Base-by-base conservation (phyloP, 768 basidiomycete genomes). In the Pisolithus marmoratus region DNA sequence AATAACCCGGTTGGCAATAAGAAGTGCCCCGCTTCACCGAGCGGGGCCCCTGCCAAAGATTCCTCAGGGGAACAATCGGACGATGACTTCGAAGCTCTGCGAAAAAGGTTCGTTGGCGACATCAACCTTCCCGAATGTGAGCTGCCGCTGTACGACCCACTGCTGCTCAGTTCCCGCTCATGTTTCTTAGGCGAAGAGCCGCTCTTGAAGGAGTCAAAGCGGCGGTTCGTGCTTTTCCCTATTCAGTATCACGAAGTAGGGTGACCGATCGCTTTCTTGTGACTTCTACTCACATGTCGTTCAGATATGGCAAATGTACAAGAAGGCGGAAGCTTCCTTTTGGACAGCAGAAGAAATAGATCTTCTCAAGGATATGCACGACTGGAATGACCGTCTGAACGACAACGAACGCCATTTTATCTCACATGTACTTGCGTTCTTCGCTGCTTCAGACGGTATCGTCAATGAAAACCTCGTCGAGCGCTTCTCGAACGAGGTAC, bases 391-490 rank as follows among this genome's bases (percentile, higher is more conserved):
- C 60, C 84, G 83, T 50, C 77, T 97, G 31, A 94, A 82, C 57
- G 73, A 79, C 61, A 81, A 86, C 60, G 94, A 97, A 61, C 84
- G 85, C 26, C 83, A 92, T 65, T 97, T 97, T 58, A 78, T 96
- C 58, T 90, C 90, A 1, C 91, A 93, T 59, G 85, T 97, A 44
- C 84, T 98, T 37, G 94, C 94, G 1, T 98, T 96, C 66, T 98
- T 98, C 63, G 94, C 94, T 27, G 92, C 94, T 8, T 94, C 91
- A 0, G 93, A 96, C 56, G 93, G 94, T 29, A 96, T 96, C 54
- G 92, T 96, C 60, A 96, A 96, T 68, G 94, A 96, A 67, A 97
- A 97, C 67, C 78, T 97, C 1, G 79, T 96, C 27, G 91, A 95
- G 67, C 87, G 94, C 8, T 96, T 97, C 70, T 90, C 89, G 8